A percentile compares a stretch with the other conserved stretches of the same genome.
Evolutionary conservation across 2,329 filamentous ascomycete species (phyloP).

Genomic region (Talaromyces amestolkiae): DNA sequence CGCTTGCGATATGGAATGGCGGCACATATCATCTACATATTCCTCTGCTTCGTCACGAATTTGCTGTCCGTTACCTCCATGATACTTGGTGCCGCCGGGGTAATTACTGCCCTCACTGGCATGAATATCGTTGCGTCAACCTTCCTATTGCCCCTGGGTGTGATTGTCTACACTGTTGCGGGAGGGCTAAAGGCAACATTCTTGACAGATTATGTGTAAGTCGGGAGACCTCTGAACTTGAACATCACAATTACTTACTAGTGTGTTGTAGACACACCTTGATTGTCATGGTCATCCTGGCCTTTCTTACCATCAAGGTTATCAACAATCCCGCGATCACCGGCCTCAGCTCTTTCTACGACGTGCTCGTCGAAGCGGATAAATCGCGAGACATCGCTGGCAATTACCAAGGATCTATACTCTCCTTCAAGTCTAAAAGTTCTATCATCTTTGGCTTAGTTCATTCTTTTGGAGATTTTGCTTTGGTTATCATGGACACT

Average conservation of each 20-base stretch:
- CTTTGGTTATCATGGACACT: constrained; percentile 19
- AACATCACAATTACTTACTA: not conserved
- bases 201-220: constrained; percentile 18
- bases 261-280: constrained; percentile 11
- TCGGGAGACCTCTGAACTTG: not conserved
- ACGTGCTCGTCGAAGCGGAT: constrained; percentile 11
- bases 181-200: constrained; percentile 18
- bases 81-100: constrained; percentile 15
- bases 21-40: constrained; percentile 17
- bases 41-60: constrained; percentile 18
- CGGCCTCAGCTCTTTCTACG: constrained; percentile 15
- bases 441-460: constrained; percentile 19
- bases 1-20: constrained; percentile 13
- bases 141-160: constrained; percentile 16
- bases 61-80: constrained; percentile 14
- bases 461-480: constrained; percentile 16
- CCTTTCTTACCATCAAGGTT: constrained; percentile 14
- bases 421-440: constrained; percentile 17
- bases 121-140: constrained; percentile 18
- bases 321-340: constrained; percentile 16
- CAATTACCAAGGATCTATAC: constrained; percentile 16
- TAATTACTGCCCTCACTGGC: constrained; percentile 12
- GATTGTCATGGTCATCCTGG: constrained; percentile 13
- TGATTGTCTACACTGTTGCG: constrained; percentile 14
- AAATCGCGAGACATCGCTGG: constrained; percentile 18